Evolutionary conservation across 306 rosid genomes (phyloP), one percentile per base, ranked within the genome.

Genomic region (Chamaecrista fasciculata): DNA sequence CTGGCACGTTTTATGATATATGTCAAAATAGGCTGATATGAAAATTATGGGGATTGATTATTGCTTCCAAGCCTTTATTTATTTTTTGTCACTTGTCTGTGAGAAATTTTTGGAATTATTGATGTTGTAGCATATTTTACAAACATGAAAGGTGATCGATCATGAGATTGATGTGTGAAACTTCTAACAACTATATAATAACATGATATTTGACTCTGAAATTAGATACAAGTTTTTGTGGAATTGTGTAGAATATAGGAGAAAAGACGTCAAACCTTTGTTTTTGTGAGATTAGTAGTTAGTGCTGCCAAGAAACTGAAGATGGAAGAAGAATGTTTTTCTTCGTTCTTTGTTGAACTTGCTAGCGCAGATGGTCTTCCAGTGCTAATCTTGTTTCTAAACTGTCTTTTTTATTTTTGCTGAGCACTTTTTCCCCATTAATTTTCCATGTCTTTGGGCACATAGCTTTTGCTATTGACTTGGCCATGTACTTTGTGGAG

Each of bases 281-380:
- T 47, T 72, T 34, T 34, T 43, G 23, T 24, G 28, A 37, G 55
- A 62, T 36, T 29, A 25, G 11, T 28, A 26, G n/a, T 26, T 52
- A 18, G 15, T 21, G 19, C 63, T 72, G 7, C 62, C 23, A 19
- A 16, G 70, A 62, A 62, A 50, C 34, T 39, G 52, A 72, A 58
- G 48, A 39, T 46, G 48, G 20, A 48, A 47, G 74, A 23, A 68
- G 39, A 60, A 33, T 29, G 19, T 21, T 52, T 50, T 51, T 29
- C 59, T 23, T 49, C 18, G 9, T 33, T 40, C 36, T 46, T 59
- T 20, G 44, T 16, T n/a, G 50, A n/a, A 50, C 44, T 28, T 37
- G 49, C 42, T 47, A 28, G 9, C 21, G 24, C 39, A 1, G 23
- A 67, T 49, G 6, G 39, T 42, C 46, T 16, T 60, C n/a, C 20